A percentile compares a stretch with the other conserved stretches of the same genome.
phyloP scores from a whole-genome alignment of 495 filamentous ascomycete genomes.

The Staphylotrichum longicolle region DNA sequence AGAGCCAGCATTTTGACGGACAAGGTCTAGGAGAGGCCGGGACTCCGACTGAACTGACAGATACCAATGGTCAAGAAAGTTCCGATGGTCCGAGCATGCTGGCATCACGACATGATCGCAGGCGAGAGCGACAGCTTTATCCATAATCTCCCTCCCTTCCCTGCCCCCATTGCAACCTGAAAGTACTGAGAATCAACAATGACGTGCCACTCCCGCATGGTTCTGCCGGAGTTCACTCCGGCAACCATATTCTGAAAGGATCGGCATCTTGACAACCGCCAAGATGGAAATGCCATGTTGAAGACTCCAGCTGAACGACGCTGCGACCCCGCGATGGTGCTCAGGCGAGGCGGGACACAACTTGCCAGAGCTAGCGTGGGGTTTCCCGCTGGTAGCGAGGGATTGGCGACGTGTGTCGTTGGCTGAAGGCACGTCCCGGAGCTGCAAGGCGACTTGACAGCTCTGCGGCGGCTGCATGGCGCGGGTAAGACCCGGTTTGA shows the following conservation, averaged over 20 bases:
- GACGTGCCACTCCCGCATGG: not conserved
- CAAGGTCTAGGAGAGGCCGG: too few relatives aligned
- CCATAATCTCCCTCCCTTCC: too few relatives aligned
- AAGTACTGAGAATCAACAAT: not conserved
- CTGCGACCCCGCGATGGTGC: not conserved
- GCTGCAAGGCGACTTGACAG: not conserved
- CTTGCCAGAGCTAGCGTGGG: not conserved
- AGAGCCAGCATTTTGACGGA: conserved; percentile 8
- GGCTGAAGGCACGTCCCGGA: not conserved
- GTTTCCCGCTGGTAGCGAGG: not conserved
- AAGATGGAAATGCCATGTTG: not conserved
- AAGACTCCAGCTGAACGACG: not conserved
- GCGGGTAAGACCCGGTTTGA: not conserved
- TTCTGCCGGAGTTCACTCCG: not conserved
- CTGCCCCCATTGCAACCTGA: too few relatives aligned
- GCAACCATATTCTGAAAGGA: not conserved
- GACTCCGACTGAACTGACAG: too few relatives aligned
- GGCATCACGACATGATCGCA: too few relatives aligned
- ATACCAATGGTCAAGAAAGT: too few relatives aligned
- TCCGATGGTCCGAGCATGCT: not conserved
- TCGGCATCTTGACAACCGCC: conserved; percentile 1
- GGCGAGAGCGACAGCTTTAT: too few relatives aligned
- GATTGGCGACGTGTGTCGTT: not conserved
- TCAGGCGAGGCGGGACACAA: not conserved
- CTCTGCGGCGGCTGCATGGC: not conserved